Conservation (phyloP, 2,329 filamentous ascomycete species). For the Zymoseptoria passerinii region DNA sequence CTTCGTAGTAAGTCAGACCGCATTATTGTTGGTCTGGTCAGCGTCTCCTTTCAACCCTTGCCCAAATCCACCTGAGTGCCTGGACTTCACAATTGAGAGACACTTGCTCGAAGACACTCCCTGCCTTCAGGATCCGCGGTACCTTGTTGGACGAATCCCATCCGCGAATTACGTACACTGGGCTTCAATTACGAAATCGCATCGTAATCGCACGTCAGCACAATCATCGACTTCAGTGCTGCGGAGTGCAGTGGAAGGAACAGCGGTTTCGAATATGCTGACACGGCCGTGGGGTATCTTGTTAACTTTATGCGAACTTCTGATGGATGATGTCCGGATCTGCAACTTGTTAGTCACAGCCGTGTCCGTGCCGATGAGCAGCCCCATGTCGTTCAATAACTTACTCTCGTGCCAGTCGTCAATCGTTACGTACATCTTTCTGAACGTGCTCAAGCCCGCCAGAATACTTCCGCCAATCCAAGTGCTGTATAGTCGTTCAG, state of each 20-base stretch:
- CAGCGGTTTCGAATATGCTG: not conserved
- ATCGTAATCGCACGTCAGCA: not conserved
- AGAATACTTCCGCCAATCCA: constrained; percentile 99
- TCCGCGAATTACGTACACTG: not conserved
- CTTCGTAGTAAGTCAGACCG: no score
- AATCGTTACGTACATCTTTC: constrained; percentile 99
- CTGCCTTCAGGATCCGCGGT: not conserved
- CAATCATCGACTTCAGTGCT: not conserved
- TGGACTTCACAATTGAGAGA: not conserved
- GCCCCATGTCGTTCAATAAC: constrained; percentile 11
- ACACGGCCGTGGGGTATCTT: constrained; percentile 9
- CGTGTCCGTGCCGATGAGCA: constrained; percentile 4
- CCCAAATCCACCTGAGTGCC: not conserved
- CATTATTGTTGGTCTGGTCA: not conserved
- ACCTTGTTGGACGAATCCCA: not conserved
- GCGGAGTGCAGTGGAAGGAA: not conserved
- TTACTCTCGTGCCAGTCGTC: constrained; percentile 95
- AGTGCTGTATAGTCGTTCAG: constrained; percentile 95
- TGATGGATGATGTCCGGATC: constrained; percentile 96
- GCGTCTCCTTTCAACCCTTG: not conserved
- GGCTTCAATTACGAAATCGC: not conserved
- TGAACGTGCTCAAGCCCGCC: constrained; percentile 92
- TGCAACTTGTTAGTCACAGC: constrained; percentile 14
- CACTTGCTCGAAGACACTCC: not conserved
- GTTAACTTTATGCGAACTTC: constrained; percentile 65